Evolutionary conservation across 2,329 filamentous ascomycete species (phyloP), one percentile per base, ranked within the genome.

Genomic region (Fusarium compactum): DNA sequence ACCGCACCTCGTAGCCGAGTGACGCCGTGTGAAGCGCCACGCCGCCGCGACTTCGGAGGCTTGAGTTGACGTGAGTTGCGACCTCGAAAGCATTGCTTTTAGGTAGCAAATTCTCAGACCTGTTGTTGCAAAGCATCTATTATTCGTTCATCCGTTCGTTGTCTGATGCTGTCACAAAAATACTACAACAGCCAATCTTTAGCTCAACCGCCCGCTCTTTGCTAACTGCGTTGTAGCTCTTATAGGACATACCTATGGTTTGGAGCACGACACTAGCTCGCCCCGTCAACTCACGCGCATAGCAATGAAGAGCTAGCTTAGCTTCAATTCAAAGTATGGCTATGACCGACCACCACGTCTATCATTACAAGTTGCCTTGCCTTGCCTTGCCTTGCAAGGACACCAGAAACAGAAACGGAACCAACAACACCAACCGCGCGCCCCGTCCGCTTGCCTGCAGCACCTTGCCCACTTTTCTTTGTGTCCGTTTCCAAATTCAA

Each of bases 21-120:
- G 70, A 74, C 73, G 69, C 73, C 62, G 69, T 72, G 59, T 47
- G 73, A 75, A 75, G 73, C 73, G 73, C 73, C 73, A 74, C 73
- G 72, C 73, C 72, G 71, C 73, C 67, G 55, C 62, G 61, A 60
- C 34, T 38, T 60, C 18, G 34, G 53, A 47, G 62, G 29, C 58
- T 40, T 52, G 22, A n/a, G 16, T 38, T 38, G 18, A 38, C 40
- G 34, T 41, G 29, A 32, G 41, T 24, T 65, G 43, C 58, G 55
- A 67, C 68, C 38, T 38, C 52, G 34, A 65, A 29, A 32, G 18
- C 29, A 53, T 52, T 18, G 7, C 32, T 45, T 41, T 54, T 32
- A 40, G 24, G 30, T 38, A 29, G 30, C 9, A 8, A 29, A 32
- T 41, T n/a, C 24, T 24, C 44, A 12, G 41, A 18, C 11, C 53